These are phyloP conservation scores for Colletotrichum sp. DNA, from an alignment of 2,329 filamentous ascomycete species.

Conservation along the genomic window DNA sequence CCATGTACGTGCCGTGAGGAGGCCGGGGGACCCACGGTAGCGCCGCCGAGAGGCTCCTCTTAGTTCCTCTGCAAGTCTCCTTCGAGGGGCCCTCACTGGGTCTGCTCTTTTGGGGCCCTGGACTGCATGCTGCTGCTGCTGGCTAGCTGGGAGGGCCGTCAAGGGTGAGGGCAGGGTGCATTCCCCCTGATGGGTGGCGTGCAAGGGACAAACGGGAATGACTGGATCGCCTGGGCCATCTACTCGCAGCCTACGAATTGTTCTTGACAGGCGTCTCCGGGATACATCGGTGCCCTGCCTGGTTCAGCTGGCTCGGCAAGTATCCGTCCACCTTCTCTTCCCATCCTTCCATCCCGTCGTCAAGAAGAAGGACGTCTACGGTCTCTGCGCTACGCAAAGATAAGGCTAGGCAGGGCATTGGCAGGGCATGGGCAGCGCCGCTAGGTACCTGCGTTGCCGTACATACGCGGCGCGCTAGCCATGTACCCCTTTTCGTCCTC, in stretches of 20 bases:
- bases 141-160: not conserved
- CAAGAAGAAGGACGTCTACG: not conserved
- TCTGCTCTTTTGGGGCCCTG: not conserved
- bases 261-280: not conserved
- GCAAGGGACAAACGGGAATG: constrained; percentile 15
- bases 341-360: not conserved
- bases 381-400: not conserved
- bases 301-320: not conserved
- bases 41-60: constrained; percentile 11
- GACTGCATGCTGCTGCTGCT: not conserved
- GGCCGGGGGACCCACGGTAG: constrained; percentile 10
- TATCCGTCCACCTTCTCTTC: not conserved
- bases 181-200: constrained; percentile 13
- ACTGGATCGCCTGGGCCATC: constrained; percentile 11
- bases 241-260: not conserved
- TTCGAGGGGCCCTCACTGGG: not conserved
- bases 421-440: not conserved
- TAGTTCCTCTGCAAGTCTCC: not conserved
- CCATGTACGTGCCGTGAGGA: constrained; percentile 4
- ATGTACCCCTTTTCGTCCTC: constrained; percentile 15
- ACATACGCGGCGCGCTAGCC: not conserved
- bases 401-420: not conserved
- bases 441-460: constrained; percentile 14
- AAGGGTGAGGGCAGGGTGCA: not conserved
- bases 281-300: not conserved